phyloP scores from a whole-genome alignment of 768 basidiomycete genomes.

The Tricholoma sp. region DNA sequence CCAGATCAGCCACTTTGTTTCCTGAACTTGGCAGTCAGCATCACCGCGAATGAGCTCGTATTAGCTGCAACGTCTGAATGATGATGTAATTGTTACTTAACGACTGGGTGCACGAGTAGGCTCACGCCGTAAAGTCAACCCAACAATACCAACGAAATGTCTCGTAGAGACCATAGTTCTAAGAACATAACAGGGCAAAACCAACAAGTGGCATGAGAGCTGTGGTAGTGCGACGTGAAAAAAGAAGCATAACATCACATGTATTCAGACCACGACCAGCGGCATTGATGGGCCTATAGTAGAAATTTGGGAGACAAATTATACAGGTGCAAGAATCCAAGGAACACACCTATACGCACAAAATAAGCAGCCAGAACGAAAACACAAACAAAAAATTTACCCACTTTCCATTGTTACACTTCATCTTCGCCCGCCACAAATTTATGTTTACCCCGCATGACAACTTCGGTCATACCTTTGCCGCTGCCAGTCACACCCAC shows the following conservation, averaged over 20 bases:
- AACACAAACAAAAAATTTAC: no score
- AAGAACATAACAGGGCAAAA: conserved; percentile 8
- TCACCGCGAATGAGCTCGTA: background rate
- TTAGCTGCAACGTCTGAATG: conserved; percentile 5
- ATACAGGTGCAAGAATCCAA: background rate
- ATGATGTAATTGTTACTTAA: conserved; percentile 19
- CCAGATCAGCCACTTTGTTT: background rate
- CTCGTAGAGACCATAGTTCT: conserved; percentile 7
- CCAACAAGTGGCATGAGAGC: conserved; percentile 12
- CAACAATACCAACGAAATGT: conserved; percentile 3
- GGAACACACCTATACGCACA: background rate
- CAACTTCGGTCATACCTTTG: conserved; percentile 81
- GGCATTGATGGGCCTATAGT: conserved; percentile 20
- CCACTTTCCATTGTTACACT: conserved; percentile 16
- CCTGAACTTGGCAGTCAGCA: background rate
- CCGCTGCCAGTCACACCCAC: conserved; percentile 92
- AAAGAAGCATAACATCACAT: conserved; percentile 29
- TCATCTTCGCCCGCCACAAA: conserved; percentile 52
- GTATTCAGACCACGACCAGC: conserved; percentile 9
- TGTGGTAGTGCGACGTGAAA: conserved; percentile 23
- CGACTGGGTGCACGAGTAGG: conserved; percentile 10
- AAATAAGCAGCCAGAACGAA: no score
- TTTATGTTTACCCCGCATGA: conserved; percentile 69
- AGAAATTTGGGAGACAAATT: background rate
- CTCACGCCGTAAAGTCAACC: conserved; percentile 1